Evolutionary conservation across 1,284 basidiomycete species (phyloP).

Genomic region (Boletus albobrunnescens): DNA sequence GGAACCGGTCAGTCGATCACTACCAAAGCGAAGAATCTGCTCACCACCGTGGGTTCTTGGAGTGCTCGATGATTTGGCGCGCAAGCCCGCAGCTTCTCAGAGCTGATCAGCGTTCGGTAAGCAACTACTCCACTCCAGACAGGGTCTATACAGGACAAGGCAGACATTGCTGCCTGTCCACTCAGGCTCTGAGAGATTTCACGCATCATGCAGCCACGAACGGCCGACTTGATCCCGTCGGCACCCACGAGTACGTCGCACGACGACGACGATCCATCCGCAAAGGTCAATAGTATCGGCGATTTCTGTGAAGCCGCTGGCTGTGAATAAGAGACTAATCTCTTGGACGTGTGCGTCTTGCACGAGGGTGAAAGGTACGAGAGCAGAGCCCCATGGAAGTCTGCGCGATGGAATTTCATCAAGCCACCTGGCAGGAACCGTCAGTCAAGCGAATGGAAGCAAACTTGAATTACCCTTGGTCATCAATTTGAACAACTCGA

Average conservation of each 20-base stretch:
- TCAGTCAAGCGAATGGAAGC: slow-evolving; percentile 2
- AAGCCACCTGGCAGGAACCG: slow-evolving; percentile 34
- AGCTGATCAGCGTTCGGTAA: slow-evolving; percentile 40
- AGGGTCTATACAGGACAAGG: slow-evolving; percentile 32
- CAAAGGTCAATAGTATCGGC: slow-evolving; percentile 39
- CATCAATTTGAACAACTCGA: slow-evolving; percentile 44
- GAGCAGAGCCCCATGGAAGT: slow-evolving; percentile 41
- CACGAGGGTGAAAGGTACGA: slow-evolving; percentile 33
- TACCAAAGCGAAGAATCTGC: slow-evolving; percentile 1
- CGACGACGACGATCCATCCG: slow-evolving; percentile 40
- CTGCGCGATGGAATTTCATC: slow-evolving; percentile 41
- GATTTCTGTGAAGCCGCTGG: slow-evolving; percentile 16
- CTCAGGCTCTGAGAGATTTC: slow-evolving; percentile 24
- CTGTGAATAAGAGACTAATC: slow-evolving; percentile 38
- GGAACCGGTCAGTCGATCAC: neutral
- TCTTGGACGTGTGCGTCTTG: slow-evolving; percentile 37
- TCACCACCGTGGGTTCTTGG: slow-evolving; percentile 27
- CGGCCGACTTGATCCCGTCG: slow-evolving; percentile 50
- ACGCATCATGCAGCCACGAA: slow-evolving; percentile 40
- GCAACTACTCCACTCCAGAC: slow-evolving; percentile 41
- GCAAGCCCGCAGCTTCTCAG: slow-evolving; percentile 32
- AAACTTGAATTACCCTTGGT: slow-evolving; percentile 39
- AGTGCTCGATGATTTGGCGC: slow-evolving; percentile 37
- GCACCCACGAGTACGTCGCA: slow-evolving; percentile 50
- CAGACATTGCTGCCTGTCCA: slow-evolving; percentile 10